Percentiles rank a stretch among this genome's conserved stretches.
Evolutionary conservation across 306 rosid genomes (phyloP).

Genomic region (Parietaria judaica): DNA sequence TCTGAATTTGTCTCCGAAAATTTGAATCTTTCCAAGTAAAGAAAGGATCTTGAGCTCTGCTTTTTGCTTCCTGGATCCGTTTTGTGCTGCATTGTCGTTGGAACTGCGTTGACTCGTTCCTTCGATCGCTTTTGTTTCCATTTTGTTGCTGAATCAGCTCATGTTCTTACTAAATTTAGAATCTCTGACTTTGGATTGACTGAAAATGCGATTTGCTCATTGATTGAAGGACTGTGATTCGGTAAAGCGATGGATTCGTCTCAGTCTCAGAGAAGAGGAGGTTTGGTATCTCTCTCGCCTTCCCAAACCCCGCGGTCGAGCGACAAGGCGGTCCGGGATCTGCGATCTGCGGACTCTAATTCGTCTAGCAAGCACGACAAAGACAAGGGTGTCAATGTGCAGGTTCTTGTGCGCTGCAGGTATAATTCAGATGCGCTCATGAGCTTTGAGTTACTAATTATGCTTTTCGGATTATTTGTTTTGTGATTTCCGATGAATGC

Average conservation of each 20-base stretch:
- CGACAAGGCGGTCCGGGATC: constrained; percentile 77
- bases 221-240: constrained; percentile 20
- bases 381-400: constrained; percentile 97
- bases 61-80: constrained; percentile 4
- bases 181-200: constrained; percentile 12
- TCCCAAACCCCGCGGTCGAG: constrained; percentile 89
- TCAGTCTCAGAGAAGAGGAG: constrained; percentile 65
- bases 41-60: constrained; percentile 4
- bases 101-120: constrained; percentile 18
- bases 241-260: constrained; percentile 49
- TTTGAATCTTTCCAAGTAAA: constrained; percentile 4
- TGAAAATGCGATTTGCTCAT: constrained; percentile 9
- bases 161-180: background rate
- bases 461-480: background rate
- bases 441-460: constrained; percentile 12
- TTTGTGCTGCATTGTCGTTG: constrained; percentile 3
- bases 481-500: background rate
- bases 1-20: background rate
- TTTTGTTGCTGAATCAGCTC: constrained; percentile 5
- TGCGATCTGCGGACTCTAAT: constrained; percentile 95
- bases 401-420: constrained; percentile 98
- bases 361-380: constrained; percentile 62
- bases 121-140: background rate
- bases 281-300: constrained; percentile 76
- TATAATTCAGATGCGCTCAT: constrained; percentile 27